A percentile compares a stretch with the other conserved stretches of the same genome.
These are phyloP conservation scores for Candida jianshihensis DNA, from an alignment of 805 yeast genomes.

Conservation along the genomic window DNA sequence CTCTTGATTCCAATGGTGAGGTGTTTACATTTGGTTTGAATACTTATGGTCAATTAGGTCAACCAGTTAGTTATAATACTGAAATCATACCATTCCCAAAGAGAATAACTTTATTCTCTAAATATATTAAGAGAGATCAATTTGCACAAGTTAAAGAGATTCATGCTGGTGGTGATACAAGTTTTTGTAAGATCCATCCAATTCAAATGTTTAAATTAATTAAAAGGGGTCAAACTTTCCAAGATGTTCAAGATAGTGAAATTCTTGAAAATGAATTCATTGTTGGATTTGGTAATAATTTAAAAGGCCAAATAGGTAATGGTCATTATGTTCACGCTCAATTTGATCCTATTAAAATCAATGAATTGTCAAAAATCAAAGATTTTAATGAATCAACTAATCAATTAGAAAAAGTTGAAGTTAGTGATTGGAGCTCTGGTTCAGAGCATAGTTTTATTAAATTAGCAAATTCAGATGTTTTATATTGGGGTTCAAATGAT, in stretches of 20 bases:
- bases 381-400: conserved; percentile 48
- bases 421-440: conserved; percentile 54
- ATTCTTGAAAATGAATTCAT: conserved; percentile 25
- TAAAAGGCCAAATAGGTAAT: conserved; percentile 80
- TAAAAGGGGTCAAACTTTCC: conserved; percentile 10
- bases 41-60: conserved; percentile 77
- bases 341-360: conserved; percentile 54
- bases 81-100: conserved; percentile 70
- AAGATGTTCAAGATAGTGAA: conserved; percentile 8
- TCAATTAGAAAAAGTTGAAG: conserved; percentile 36
- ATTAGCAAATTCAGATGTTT: conserved; percentile 55
- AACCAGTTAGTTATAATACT: conserved; percentile 55
- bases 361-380: conserved; percentile 29
- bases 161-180: conserved; percentile 65
- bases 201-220: conserved; percentile 24
- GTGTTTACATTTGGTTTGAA: conserved; percentile 88
- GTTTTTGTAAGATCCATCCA: conserved; percentile 40
- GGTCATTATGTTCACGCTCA: conserved; percentile 72
- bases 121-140: conserved; percentile 33
- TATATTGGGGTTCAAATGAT: conserved; percentile 81
- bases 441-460: conserved; percentile 57
- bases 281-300: conserved; percentile 76
- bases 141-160: conserved; percentile 45
- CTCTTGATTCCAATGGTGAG: conserved; percentile 55
- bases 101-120: conserved; percentile 34